These are phyloP conservation scores for Hyphodiscus sp. DNA, from an alignment of 2,329 filamentous ascomycete genomes.

Conservation along the genomic window DNA sequence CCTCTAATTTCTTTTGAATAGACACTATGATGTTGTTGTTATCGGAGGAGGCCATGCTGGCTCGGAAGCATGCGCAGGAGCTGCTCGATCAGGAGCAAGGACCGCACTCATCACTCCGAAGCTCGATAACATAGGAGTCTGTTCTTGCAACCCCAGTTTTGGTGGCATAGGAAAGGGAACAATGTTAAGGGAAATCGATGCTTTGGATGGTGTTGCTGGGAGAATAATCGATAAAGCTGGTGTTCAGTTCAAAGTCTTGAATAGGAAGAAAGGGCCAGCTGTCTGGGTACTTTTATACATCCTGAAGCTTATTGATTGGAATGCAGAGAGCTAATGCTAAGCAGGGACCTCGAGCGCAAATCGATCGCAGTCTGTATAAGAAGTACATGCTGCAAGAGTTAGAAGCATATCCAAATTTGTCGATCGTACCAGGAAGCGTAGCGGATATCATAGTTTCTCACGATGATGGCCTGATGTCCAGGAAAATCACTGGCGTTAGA, in stretches of 20 bases:
- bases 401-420: constrained; percentile 67
- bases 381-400: constrained; percentile 88
- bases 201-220: constrained; percentile 82
- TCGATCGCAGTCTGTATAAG: constrained; percentile 85
- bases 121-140: constrained; percentile 82
- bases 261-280: constrained; percentile 83
- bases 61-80: constrained; percentile 85
- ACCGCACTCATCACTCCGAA: constrained; percentile 89
- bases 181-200: constrained; percentile 92
- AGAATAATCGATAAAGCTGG: constrained; percentile 89
- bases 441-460: constrained; percentile 79
- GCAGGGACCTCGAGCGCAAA: constrained; percentile 83
- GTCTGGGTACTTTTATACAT: constrained; percentile 59
- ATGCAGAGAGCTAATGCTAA: constrained; percentile 1
- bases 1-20: constrained; percentile 4
- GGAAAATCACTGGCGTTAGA: constrained; percentile 75
- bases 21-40: constrained; percentile 78
- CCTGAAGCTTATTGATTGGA: background rate
- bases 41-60: constrained; percentile 95
- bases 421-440: constrained; percentile 78
- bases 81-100: constrained; percentile 79
- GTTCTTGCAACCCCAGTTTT: constrained; percentile 95
- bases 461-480: constrained; percentile 41
- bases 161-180: constrained; percentile 98
- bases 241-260: constrained; percentile 87